Base-by-base conservation (phyloP, 2,329 filamentous ascomycete species). In the Xylariaceae sp. region DNA sequence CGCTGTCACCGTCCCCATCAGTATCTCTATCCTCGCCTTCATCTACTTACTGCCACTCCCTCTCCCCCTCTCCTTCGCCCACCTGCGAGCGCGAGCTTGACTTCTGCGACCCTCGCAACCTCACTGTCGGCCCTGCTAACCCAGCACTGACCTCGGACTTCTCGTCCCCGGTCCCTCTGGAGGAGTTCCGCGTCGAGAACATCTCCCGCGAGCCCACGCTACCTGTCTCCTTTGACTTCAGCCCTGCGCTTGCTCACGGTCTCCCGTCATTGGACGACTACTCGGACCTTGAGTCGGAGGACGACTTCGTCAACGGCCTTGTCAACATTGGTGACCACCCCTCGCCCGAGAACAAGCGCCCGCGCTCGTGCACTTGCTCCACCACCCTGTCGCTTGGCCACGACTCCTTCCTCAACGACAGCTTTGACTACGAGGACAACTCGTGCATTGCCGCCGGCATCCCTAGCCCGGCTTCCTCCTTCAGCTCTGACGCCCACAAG, bases 91-190 rank as follows among this genome's bases (percentile, higher is more conserved):
- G 83, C 66, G 88, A 91, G 73, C 82, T 91, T 66, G 88, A 91
- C 76, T 95, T 94, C 74, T 96, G 93, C 75, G 92, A 97, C 72
- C 92, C 93, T 39, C 87, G 92, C 71, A 90, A 96, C 72, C 78
- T 97, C 64, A 96, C 89, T 17, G 90, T 96, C 47, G 76, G 78
- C 69, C 75, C 80, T 57, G 74, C 78, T 62, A 81, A 78, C 67
- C 73, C 80, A 45, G 79, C 77, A 7, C 71, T 81, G 54, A 75
- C 80, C 6, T 75, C 81, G 51, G 88, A 91, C 66, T 87, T 90
- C 66, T 81, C 87, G 18, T 80, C 82, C 61, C 79, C 89, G 65
- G 79, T 85, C 48, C 82, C 82, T 15, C 76, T 89, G n/a, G 80
- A 87, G 74, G 85, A 88, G 69, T 73, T 81, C 69, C 79, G 78